Evolutionary conservation across 2,329 filamentous ascomycete species (phyloP), one percentile per base, ranked within the genome.

Genomic region (Fusarium illudens): DNA sequence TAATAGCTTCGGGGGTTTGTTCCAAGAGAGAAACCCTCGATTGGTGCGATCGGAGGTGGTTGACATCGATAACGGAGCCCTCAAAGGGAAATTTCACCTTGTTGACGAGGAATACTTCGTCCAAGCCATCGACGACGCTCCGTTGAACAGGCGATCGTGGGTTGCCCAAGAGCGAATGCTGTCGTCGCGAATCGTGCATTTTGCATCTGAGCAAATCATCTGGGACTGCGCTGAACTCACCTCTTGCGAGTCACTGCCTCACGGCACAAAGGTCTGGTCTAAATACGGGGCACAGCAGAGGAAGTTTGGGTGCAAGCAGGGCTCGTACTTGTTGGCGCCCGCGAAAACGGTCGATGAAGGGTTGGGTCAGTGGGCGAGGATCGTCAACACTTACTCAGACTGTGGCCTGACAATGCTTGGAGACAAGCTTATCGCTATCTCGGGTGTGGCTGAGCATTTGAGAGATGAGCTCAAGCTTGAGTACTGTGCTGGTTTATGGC

Each of bases 141-240:
- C 52, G 4, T 20, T 68, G 4, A 63, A 66, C 11, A 36, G 48
- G 0, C 53, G 63, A 11, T 52, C 34, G 6, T 68, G 65, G 65
- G 65, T 68, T 20, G 17, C 44, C 1, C 63, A 68, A 19, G 65
- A 68, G 22, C 62, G 65, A 1, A 39, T 64, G 4, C 27, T 68
- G 4, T 66, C 65, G 6, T 11, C 6, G 3, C 59, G 65, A 12
- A 64, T 68, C 32, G 49, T 63, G 11, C 63, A 68, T 6, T 68
- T 66, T 22, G 33, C 55, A 20, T 55, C 44, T 2, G 50, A 60
- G 6, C 65, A 68, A 30, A 52, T 61, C 13, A 44, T 66, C 4
- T 68, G 65, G 65, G 65, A 66, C 17, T 68, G 63, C 4, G 20
- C 25, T 6, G 59, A 64, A 6, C 39, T 51, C 13, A 58, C 53